Evolutionary conservation across 2,329 filamentous ascomycete genomes (phyloP).

Genomic region (Curvularia spicifera): DNA sequence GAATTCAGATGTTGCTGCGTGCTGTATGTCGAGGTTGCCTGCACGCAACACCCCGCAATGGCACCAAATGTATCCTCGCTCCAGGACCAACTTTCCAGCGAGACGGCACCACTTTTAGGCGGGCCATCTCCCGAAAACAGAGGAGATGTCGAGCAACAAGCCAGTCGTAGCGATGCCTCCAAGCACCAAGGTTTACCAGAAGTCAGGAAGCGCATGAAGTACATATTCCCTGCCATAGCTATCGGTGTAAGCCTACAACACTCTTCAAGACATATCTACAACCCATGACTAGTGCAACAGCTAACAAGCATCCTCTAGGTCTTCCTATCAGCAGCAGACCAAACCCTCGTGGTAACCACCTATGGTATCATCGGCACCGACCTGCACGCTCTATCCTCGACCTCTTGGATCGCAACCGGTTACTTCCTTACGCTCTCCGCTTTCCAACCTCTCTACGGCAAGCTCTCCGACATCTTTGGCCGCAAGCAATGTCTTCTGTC

Average conservation of each 20-base stretch:
- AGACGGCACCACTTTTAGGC: conserved; percentile 56
- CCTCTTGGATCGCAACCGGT: conserved; percentile 73
- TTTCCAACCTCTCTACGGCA: conserved; percentile 77
- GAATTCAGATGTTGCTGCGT: neutral
- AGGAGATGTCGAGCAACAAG: conserved; percentile 47
- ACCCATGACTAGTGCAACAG: neutral
- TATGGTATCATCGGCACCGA: conserved; percentile 80
- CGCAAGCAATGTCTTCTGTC: conserved; percentile 70
- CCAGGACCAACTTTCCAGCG: conserved; percentile 22
- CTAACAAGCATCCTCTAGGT: conserved; percentile 57
- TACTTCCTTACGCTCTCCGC: conserved; percentile 78
- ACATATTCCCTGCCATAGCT: conserved; percentile 66
- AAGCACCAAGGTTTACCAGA: conserved; percentile 57
- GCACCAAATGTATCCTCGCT: conserved; percentile 1
- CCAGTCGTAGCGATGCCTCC: conserved; percentile 38
- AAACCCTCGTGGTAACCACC: conserved; percentile 78
- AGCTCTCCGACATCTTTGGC: conserved; percentile 73
- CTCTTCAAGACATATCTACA: neutral
- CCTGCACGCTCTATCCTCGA: conserved; percentile 73
- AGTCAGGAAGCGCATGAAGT: conserved; percentile 59
- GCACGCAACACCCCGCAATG: conserved; percentile 9
- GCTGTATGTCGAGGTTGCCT: neutral
- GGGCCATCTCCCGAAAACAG: conserved; percentile 31
- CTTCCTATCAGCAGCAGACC: conserved; percentile 74
- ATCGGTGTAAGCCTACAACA: conserved; percentile 61